Base-by-base conservation (phyloP, 2,329 filamentous ascomycete genomes). In the Pseudogymnoascus pannorum region DNA sequence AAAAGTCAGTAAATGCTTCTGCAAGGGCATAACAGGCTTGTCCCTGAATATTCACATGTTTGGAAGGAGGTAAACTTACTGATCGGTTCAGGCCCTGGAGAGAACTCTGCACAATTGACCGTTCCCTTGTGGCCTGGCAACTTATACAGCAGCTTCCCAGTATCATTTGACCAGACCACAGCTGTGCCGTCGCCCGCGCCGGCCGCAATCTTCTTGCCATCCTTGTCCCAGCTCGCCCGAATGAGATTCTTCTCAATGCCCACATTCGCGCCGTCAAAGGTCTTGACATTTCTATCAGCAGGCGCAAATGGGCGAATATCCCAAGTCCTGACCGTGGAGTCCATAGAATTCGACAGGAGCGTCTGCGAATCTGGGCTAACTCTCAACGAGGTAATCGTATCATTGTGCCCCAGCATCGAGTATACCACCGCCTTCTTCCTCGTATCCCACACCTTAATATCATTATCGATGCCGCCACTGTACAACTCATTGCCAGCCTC, bases 401-500 rank as follows among this genome's bases (percentile, higher is more conserved):
- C 94, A 60, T 86, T 88, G 73, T 99, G 94, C 0, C 94, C 94
- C 11, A 89, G 76, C 81, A 99, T 87, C 1, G 88, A 88, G 75
- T 97, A 97, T 5, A 91, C 86, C 2, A 95, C 84, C 5, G 88
- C 84, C 75, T 95, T 92, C 78, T 96, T 97, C 67, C 94, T 86
- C 71, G 97, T 77, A 75, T 99, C 94, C 93, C 94, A 99, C 18
- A 96, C 92, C 69, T 92, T 91, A 73, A 99, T 96, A 68, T 95
- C 92, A 72, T 97, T 97, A 76, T 97, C 94, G 68, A 99, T 97
- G 20, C 92, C 90, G 54, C 93, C 93, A 5, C 90, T 89, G 74
- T 94, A 99, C 24, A 99, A 85, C 76, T 97, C 94, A 72, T 96
- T 96, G 16, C 94, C 94, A 1, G 93, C 92, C 73, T 96, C 92